A percentile compares a stretch with the other conserved stretches of the same genome.
phyloP scores from a whole-genome alignment of 1,284 basidiomycete genomes.

The Gymnopus androsaceus region DNA sequence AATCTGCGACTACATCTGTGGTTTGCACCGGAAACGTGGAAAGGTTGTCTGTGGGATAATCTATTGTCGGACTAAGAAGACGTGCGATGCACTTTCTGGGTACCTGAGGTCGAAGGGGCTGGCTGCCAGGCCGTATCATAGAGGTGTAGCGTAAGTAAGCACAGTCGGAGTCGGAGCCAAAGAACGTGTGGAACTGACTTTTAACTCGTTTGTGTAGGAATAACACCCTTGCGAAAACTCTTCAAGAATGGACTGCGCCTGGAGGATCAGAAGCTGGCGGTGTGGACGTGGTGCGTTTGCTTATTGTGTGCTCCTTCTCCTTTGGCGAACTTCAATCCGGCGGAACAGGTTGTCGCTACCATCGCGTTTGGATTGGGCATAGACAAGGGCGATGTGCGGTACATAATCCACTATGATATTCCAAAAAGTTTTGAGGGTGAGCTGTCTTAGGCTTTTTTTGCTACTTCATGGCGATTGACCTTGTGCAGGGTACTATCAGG shows the following conservation, averaged over 20 bases:
- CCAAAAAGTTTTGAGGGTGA: constrained; percentile 83
- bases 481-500: constrained; percentile 79
- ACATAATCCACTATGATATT: constrained; percentile 78
- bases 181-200: not conserved
- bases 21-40: constrained; percentile 56
- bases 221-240: constrained; percentile 56
- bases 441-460: constrained; percentile 17
- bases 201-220: constrained; percentile 35
- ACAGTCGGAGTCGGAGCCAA: not conserved
- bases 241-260: constrained; percentile 64
- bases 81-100: constrained; percentile 68
- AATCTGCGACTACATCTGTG: constrained; percentile 66
- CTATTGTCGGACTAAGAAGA: constrained; percentile 70
- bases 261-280: constrained; percentile 49
- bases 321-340: not conserved
- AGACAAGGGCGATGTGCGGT: constrained; percentile 81
- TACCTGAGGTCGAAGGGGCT: constrained; percentile 68
- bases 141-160: constrained; percentile 58
- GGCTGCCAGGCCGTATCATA: constrained; percentile 76
- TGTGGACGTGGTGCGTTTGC: constrained; percentile 59
- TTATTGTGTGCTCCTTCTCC: not conserved
- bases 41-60: constrained; percentile 75
- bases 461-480: constrained; percentile 1
- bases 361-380: constrained; percentile 91
- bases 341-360: constrained; percentile 42